These are phyloP conservation scores for Dothistroma septosporum DNA, from an alignment of 2,329 filamentous ascomycete genomes.

Conservation along the genomic window DNA sequence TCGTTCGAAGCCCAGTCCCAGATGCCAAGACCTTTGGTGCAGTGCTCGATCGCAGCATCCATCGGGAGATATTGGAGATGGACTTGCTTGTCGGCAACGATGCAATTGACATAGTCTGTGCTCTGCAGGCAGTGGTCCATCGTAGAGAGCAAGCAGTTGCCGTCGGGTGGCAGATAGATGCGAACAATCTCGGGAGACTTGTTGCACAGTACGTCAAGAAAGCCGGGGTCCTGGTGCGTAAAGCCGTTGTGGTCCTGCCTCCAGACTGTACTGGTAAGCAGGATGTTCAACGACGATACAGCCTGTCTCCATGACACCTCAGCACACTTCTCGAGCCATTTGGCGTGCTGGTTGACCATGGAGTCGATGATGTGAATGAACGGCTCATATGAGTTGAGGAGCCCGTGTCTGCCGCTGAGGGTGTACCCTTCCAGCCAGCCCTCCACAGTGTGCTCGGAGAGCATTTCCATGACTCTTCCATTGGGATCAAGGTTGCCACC, in stretches of 20 bases:
- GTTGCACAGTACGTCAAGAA: slow-evolving; percentile 74
- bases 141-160: slow-evolving; percentile 70
- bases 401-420: slow-evolving; percentile 67
- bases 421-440: slow-evolving; percentile 78
- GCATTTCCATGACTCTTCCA: slow-evolving; percentile 76
- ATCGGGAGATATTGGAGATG: slow-evolving; percentile 72
- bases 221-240: slow-evolving; percentile 75
- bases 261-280: slow-evolving; percentile 75
- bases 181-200: slow-evolving; percentile 75
- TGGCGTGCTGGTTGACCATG: slow-evolving; percentile 83
- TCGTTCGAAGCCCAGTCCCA: slow-evolving; percentile 75
- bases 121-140: slow-evolving; percentile 72
- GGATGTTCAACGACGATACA: slow-evolving; percentile 72
- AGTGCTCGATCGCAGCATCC: slow-evolving; percentile 69
- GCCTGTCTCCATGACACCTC: slow-evolving; percentile 73
- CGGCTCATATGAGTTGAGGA: slow-evolving; percentile 77
- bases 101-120: slow-evolving; percentile 74
- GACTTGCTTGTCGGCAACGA: slow-evolving; percentile 75
- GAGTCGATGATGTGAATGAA: slow-evolving; percentile 81
- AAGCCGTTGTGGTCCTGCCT: slow-evolving; percentile 81
- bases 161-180: slow-evolving; percentile 76
- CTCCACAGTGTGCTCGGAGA: slow-evolving; percentile 76
- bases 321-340: slow-evolving; percentile 78
- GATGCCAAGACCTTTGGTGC: slow-evolving; percentile 73
- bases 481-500: slow-evolving; percentile 66